phyloP scores from a whole-genome alignment of 805 yeast species.

The Pichia scutulata region DNA sequence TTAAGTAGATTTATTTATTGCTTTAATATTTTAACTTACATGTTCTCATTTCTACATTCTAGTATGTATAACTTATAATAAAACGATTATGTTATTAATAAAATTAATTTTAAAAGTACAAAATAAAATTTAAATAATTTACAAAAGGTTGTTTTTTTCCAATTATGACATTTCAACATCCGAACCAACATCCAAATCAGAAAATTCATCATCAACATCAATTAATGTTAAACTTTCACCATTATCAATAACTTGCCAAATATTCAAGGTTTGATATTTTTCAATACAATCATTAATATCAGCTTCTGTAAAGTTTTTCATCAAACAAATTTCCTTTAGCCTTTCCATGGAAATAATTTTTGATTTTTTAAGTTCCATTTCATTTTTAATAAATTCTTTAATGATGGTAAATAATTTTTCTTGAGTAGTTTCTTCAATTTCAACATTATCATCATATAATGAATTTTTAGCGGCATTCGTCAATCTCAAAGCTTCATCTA shows the following conservation, averaged over 20 bases:
- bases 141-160: not conserved
- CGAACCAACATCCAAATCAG: conserved; percentile 1
- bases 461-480: conserved; percentile 83
- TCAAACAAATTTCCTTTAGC: conserved; percentile 57
- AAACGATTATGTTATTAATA: not conserved
- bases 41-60: not conserved
- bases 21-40: not conserved
- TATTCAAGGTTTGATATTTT: conserved; percentile 62
- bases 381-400: conserved; percentile 33
- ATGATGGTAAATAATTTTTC: conserved; percentile 69
- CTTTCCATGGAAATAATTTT: conserved; percentile 35
- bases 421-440: conserved; percentile 55
- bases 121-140: not conserved
- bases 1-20: not conserved
- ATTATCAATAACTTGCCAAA: conserved; percentile 72
- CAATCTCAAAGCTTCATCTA: conserved; percentile 90
- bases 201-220: conserved; percentile 24
- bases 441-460: conserved; percentile 45
- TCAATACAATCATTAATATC: conserved; percentile 69
- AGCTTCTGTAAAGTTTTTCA: conserved; percentile 77
- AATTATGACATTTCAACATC: not conserved
- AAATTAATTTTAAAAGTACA: not conserved
- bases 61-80: not conserved
- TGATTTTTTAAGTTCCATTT: conserved; percentile 21
- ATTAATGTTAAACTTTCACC: conserved; percentile 57